Evolutionary conservation across 306 rosid genomes (phyloP), one percentile per base, ranked within the genome.

Genomic region (Ammopiptanthus mongolicus): DNA sequence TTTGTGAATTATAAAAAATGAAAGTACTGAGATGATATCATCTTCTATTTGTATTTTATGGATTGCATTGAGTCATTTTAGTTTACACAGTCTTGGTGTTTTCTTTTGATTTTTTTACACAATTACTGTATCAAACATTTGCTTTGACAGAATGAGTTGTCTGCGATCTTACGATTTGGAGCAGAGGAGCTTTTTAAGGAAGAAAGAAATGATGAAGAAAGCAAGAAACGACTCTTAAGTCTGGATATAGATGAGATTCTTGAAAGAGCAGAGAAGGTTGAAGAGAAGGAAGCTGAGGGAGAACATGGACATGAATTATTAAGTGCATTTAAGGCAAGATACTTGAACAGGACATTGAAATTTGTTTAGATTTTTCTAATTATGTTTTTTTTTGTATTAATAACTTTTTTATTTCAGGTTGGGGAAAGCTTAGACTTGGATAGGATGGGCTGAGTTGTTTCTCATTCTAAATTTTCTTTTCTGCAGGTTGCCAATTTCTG

Each of bases 191-290:
- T 96, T 75, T 96, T 96, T 73, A 96, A 96, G 84, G 99, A 96
- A 73, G 99, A 96, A 57, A 96, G 84, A 82, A 96, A 75, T 80
- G 99, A 92, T 3, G 99, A 96, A 87, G 99, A 96, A 84, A 96
- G 96, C 86, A 96, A 96, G 86, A 96, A 92, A 79, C 78, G 88
- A 56, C 97, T 96, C 55, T 78, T 89, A 81, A 83, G 96, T 79
- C 80, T 96, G 99, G 96, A 96, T 85, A 96, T 96, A 73, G 99
- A 96, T 75, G 99, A 96, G 84, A 96, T 96, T 88, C 99, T 96
- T 82, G 99, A 92, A 87, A 96, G 98, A 81, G 99, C 99, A 5
- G 99, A 96, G 85, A 89, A 92, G 87, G 99, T 96, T 71, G 99
- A 96, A 84, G 97, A 90, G 83, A 96, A 90, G 84, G 93, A 87